Evolutionary conservation across 176 grass and related monocot genomes (phyloP), one percentile per base, ranked within the genome.

Genomic region (Paspalum notatum): DNA sequence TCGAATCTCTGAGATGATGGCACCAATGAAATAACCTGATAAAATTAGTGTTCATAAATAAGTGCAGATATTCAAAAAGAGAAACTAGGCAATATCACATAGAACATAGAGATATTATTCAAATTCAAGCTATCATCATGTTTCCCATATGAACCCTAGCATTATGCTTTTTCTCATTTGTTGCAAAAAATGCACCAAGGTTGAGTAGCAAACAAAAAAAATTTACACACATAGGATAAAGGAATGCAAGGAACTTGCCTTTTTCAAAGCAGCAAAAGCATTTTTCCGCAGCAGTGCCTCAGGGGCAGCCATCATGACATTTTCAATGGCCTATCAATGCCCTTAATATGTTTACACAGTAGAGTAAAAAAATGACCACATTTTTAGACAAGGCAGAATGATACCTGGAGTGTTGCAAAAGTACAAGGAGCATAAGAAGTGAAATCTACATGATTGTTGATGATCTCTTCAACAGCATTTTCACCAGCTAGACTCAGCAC

Each of bases 391-490:
- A 53, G 41, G 5, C 1, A 77, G 22, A 84, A 41, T 12, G 55
- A 71, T 93, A 97, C 94, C 91, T 91, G 90, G 71, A 97, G 89
- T 67, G 54, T 76, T 67, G 80, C 77, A 78, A 91, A 91, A 83
- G 75, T 62, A 71, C 72, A 76, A 73, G 86, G 77, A 44, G 74
- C 56, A 75, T 79, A 86, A 68, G 25, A 74, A 47, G 84, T 78
- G 62, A 93, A 87, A 61, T 93, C 87, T 38, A 72, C 48, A 76
- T 75, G 22, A 87, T 83, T 77, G 54, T 87, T n/a, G n/a, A n/a
- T 72, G 44, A 58, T 75, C 74, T 86, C 89, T 62, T 87, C 70
- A 40, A 41, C 40, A 80, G 39, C 41, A 77, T 46, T 70, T 75
- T 80, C 75, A 80, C 83, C 82, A 83, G 83, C 71, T 72, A 93